Percentiles rank a stretch among this genome's conserved stretches.
phyloP scores from a whole-genome alignment of 202 grass and related monocot species.

The Musa balbisiana region DNA sequence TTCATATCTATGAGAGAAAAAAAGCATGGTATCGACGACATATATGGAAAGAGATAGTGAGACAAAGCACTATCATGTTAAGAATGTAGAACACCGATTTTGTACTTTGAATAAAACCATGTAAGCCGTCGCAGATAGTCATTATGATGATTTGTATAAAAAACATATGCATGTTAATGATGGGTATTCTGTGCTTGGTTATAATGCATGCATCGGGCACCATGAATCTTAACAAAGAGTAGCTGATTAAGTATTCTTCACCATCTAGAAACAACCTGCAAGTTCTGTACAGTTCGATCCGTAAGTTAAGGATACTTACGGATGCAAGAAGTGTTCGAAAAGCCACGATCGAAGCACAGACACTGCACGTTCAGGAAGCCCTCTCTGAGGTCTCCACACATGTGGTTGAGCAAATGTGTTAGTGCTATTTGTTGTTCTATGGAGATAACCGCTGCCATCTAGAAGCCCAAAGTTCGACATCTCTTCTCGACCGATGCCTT shows the following conservation, averaged over 20 bases:
- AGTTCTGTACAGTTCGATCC: no score
- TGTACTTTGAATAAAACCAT: no score
- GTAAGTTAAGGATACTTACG: neutral
- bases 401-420: neutral
- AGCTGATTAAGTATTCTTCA: no score
- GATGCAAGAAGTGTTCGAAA: conserved; percentile 17
- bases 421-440: neutral
- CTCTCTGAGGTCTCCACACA: conserved; percentile 10
- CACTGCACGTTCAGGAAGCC: conserved; percentile 9
- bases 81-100: no score
- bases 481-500: neutral
- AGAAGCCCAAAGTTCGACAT: neutral
- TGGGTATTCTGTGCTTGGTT: neutral
- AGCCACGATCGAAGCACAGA: conserved; percentile 11
- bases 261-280: no score
- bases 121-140: no score
- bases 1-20: neutral
- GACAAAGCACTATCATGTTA: no score
- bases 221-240: no score
- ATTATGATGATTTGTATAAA: no score
- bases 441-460: neutral
- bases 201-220: neutral
- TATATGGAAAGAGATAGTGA: no score
- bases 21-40: neutral
- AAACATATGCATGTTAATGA: no score